Evolutionary conservation across 106 monocot genomes (phyloP).

Genomic region (Dioscorea alata): DNA sequence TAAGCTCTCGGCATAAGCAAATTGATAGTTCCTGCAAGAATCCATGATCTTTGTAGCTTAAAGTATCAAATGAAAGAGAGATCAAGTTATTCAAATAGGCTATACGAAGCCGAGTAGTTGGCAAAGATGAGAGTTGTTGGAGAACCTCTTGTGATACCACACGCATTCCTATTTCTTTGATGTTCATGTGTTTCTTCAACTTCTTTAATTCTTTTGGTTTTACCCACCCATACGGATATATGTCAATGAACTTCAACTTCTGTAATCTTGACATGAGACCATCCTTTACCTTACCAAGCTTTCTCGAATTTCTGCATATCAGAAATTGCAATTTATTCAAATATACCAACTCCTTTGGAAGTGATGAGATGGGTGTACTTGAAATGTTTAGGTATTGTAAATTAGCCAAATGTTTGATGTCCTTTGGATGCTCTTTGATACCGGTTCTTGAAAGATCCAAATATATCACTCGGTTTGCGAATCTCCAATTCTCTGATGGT

Average conservation of each 20-base stretch:
- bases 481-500: too few relatives aligned
- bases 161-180: neutral
- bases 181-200: neutral
- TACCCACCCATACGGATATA: neutral
- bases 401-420: too few relatives aligned
- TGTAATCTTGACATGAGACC: neutral
- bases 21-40: too few relatives aligned
- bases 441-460: too few relatives aligned
- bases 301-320: neutral
- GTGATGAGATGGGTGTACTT: neutral
- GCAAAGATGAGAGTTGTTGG: too few relatives aligned
- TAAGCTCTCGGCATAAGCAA: too few relatives aligned
- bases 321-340: constrained; percentile 1
- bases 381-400: constrained; percentile 26
- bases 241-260: neutral
- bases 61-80: too few relatives aligned
- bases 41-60: too few relatives aligned
- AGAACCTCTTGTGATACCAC: neutral
- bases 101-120: too few relatives aligned
- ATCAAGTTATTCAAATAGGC: too few relatives aligned
- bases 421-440: too few relatives aligned
- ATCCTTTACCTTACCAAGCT: neutral
- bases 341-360: constrained; percentile 2
- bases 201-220: neutral
- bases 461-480: too few relatives aligned